These are phyloP conservation scores for Phytophthora meadii DNA, from an alignment of 352 stramenopile species.

Conservation along the genomic window DNA sequence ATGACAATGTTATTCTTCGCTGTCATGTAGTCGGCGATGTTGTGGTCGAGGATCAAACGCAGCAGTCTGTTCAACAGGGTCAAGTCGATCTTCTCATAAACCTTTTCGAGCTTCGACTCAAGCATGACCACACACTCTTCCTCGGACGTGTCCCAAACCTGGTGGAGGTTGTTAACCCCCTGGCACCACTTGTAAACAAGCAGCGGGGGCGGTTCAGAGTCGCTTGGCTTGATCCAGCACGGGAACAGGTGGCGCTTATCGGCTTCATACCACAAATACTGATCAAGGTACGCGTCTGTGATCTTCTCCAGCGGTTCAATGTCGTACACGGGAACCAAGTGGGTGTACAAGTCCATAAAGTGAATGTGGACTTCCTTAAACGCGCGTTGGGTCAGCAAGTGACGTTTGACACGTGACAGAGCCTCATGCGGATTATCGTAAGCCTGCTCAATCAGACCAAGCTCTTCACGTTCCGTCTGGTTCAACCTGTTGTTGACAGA, in stretches of 20 bases:
- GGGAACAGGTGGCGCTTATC: slow-evolving; percentile 99
- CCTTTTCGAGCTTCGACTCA: slow-evolving; percentile 99
- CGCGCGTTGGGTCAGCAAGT: slow-evolving; percentile 98
- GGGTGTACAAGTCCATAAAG: slow-evolving; percentile 99
- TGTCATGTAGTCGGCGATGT: slow-evolving; percentile 99
- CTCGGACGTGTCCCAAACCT: slow-evolving; percentile 98
- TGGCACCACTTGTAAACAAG: slow-evolving; percentile 99
- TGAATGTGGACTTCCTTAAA: slow-evolving; percentile 99
- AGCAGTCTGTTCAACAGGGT: slow-evolving; percentile 98
- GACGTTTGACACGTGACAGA: slow-evolving; percentile 98
- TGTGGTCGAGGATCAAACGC: slow-evolving; percentile 99
- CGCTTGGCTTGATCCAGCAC: slow-evolving; percentile 99
- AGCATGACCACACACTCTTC: slow-evolving; percentile 99
- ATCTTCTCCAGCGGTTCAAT: slow-evolving; percentile 99
- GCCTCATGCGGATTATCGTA: slow-evolving; percentile 99
- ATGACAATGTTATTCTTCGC: slow-evolving; percentile 99
- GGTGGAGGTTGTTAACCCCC: slow-evolving; percentile 99
- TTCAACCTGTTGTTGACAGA: slow-evolving; percentile 98
- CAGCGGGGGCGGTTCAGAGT: slow-evolving; percentile 98
- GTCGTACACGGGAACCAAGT: slow-evolving; percentile 99
- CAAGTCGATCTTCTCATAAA: slow-evolving; percentile 99
- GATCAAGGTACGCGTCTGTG: slow-evolving; percentile 99
- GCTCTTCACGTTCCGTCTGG: slow-evolving; percentile 97
- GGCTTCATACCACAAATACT: slow-evolving; percentile 99
- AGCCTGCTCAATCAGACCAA: slow-evolving; percentile 98